Base-by-base conservation (phyloP, 805 yeast genomes). In the Yarrowia alimentaria region DNA sequence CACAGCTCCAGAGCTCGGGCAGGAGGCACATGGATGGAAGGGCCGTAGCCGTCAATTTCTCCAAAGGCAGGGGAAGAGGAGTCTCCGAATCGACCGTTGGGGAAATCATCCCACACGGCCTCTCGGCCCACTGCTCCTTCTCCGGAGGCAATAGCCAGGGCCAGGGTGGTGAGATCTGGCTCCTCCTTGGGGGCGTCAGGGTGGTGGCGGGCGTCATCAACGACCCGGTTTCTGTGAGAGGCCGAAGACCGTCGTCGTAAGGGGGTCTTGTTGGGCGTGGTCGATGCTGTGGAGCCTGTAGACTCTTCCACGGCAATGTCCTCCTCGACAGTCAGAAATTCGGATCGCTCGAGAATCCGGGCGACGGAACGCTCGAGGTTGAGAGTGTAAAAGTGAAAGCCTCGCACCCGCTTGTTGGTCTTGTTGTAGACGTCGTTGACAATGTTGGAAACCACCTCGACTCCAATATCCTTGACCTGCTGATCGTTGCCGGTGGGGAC, bases 21-120 rank as follows among this genome's bases (percentile, higher is more conserved):
- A 10, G 80, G 75, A 6, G 83, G 76, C 4, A 87, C 81, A 61
- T 90, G 90, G 60, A 93, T 76, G 2, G 85, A 79, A 0, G 97
- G 96, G 2, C 98, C 98, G 65, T 91, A 93, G 22, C 98, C 98
- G 65, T 90, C 97, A 60, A 91, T 87, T 68, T 91, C 97, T 72
- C 98, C 99, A 67, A 85, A 91, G 1, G 98, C 98, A 14, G 97
- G 96, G 25, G 96, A 87, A 60, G 93, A 75, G 0, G 96, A 85
- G 68, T 89, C 95, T 69, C 97, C 95, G 66, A 87, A 88, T 69
- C 98, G 77, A 63, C 97, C 96, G 67, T 90, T 88, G 20, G 96
- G 93, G 67, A 87, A 90, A 62, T 90, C 98, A 71, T 90, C 98
- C 98, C 98, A 90, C 1, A 90, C 85, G 4, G 95, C 95, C 64